Conservation (phyloP, 2,329 filamentous ascomycete genomes). For the Bertia moriformis region DNA sequence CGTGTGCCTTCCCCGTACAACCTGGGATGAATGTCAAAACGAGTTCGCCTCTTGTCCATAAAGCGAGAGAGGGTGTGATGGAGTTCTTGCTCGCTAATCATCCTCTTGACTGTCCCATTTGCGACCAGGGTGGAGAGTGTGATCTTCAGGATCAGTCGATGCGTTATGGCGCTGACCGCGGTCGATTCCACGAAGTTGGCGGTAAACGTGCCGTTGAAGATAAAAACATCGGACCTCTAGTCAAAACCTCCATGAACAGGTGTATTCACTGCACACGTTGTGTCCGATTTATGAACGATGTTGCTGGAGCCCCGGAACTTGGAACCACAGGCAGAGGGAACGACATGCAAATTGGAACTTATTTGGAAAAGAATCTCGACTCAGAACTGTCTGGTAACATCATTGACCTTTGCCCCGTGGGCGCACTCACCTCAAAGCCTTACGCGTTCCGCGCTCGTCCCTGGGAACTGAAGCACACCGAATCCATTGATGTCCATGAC, state of each 20-base stretch:
- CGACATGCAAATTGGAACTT: constrained; percentile 94
- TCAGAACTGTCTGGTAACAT: constrained; percentile 93
- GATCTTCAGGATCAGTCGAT: constrained; percentile 99
- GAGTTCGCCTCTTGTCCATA: constrained; percentile 88
- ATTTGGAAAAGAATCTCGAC: constrained; percentile 85
- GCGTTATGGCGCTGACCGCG: constrained; percentile 91
- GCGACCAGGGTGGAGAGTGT: constrained; percentile 97
- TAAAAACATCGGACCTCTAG: constrained; percentile 94
- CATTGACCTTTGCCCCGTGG: constrained; percentile 94
- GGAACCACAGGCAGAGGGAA: constrained; percentile 91
- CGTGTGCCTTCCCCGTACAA: constrained; percentile 96
- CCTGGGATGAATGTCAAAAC: constrained; percentile 99
- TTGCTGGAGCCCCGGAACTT: constrained; percentile 88
- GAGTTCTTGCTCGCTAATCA: constrained; percentile 95
- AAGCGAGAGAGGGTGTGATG: constrained; percentile 97
- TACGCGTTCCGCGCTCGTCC: constrained; percentile 94
- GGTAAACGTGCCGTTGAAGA: constrained; percentile 98
- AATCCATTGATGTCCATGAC: constrained; percentile 89
- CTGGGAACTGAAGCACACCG: constrained; percentile 92
- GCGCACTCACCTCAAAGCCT: constrained; percentile 89
- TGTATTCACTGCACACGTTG: constrained; percentile 99
- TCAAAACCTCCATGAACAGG: constrained; percentile 99
- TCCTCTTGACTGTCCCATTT: constrained; percentile 89
- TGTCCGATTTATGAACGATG: constrained; percentile 92
- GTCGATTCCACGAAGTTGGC: constrained; percentile 86